Evolutionary conservation across 2,329 filamentous ascomycete genomes (phyloP).

Genomic region (Reticulascus tulasneorum): DNA sequence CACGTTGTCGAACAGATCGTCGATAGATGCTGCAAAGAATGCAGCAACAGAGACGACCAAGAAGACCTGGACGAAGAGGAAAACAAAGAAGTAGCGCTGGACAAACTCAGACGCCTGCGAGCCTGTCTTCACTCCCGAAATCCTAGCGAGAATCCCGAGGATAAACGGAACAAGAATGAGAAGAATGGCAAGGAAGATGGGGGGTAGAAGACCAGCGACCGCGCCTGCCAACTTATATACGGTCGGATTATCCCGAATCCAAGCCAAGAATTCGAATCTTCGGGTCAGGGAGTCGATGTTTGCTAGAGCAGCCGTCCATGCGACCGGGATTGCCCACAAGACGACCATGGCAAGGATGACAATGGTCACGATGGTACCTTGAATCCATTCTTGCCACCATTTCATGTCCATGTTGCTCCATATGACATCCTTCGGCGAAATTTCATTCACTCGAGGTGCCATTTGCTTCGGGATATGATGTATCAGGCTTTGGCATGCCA

Average conservation of each 20-base stretch:
- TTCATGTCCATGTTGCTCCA: conserved; percentile 97
- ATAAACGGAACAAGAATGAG: conserved; percentile 79
- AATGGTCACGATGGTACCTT: conserved; percentile 61
- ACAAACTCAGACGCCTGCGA: conserved; percentile 77
- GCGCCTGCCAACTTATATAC: conserved; percentile 59
- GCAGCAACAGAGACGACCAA: conserved; percentile 84
- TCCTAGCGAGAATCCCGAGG: conserved; percentile 65
- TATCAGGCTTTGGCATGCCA: conserved; percentile 90
- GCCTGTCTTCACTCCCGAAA: conserved; percentile 80
- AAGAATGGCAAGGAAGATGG: conserved; percentile 69
- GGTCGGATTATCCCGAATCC: conserved; percentile 56
- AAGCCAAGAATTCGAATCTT: conserved; percentile 64
- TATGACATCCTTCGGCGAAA: conserved; percentile 85
- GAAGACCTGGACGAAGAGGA: conserved; percentile 93
- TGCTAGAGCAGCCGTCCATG: conserved; percentile 78
- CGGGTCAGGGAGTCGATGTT: conserved; percentile 69
- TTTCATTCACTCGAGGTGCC: conserved; percentile 88
- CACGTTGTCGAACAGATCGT: conserved; percentile 54
- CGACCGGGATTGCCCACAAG: conserved; percentile 86
- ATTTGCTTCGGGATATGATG: conserved; percentile 93
- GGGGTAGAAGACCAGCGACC: conserved; percentile 83
- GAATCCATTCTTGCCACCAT: conserved; percentile 88
- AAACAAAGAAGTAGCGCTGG: conserved; percentile 88
- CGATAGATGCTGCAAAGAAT: conserved; percentile 61
- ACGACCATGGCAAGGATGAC: conserved; percentile 73